These are phyloP conservation scores for Malassezia arunalokei DNA, from an alignment of 1,284 basidiomycete genomes.

Conservation along the genomic window DNA sequence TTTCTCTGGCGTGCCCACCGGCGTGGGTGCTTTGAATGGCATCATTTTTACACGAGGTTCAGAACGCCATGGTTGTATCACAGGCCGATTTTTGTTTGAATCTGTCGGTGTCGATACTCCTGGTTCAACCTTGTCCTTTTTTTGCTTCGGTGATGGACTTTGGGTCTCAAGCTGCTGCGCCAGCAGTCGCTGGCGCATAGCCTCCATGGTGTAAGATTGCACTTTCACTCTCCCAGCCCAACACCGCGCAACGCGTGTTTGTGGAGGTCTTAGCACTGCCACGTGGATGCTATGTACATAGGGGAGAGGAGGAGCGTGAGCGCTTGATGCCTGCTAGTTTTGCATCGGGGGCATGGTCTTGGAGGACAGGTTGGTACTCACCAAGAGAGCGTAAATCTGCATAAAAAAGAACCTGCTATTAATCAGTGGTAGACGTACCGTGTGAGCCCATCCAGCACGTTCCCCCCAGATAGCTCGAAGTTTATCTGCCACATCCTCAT, in stretches of 20 bases:
- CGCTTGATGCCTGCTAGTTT: background rate
- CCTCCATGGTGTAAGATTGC: conserved; percentile 4
- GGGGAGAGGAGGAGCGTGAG: background rate
- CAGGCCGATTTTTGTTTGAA: background rate
- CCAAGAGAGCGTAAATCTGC: conserved; percentile 36
- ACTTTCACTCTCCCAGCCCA: background rate
- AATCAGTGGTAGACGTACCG: conserved; percentile 15
- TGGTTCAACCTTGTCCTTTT: background rate
- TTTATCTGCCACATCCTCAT: conserved; percentile 37
- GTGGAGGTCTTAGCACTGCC: background rate
- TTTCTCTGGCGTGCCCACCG: background rate
- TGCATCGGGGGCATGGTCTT: background rate
- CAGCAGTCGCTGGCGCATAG: conserved; percentile 15
- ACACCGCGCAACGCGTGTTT: background rate
- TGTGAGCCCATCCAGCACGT: conserved; percentile 44
- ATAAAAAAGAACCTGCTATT: conserved; percentile 27
- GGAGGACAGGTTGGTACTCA: conserved; percentile 15
- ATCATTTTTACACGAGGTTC: conserved; percentile 11
- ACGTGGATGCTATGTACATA: background rate
- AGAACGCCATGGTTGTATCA: conserved; percentile 11
- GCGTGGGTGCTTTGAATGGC: conserved; percentile 1
- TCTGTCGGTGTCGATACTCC: background rate
- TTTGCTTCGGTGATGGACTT: background rate
- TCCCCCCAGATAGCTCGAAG: conserved; percentile 41
- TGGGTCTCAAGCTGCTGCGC: conserved; percentile 14